Evolutionary conservation across 1,139 yeast genomes (phyloP), one percentile per base, ranked within the genome.

Genomic region (Candida sp.): DNA sequence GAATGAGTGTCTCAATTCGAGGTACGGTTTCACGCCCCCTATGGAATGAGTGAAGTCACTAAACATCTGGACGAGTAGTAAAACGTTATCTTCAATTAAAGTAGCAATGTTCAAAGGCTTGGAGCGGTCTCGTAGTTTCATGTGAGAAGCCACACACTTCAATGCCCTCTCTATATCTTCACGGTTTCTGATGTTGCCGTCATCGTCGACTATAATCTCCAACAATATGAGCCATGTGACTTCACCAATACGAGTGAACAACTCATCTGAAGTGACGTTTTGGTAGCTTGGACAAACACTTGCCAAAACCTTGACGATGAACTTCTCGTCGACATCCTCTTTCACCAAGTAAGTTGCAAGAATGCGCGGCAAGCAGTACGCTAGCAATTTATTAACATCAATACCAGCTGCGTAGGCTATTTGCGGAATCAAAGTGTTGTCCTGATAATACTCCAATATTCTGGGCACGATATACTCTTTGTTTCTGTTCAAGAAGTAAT

Each of bases 11-110:
- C 86, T 71, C 62, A 90, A 90, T 51, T 90, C 93, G 49, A 86
- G 74, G 58, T 81, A 86, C 0, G 96, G 90, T 40, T 85, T 85
- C 2, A 81, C 78, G 1, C 94, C 96, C 54, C 81, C 82, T 12
- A 81, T 79, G 54, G 88, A 92, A 60, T 91, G 88, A 31, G 93
- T 84, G 31, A 86, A 84, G 54, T 89, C 92, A 7, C 96, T 87
- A 58, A 93, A 89, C 44, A 83, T 80, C 53, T 74, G 96, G 2
- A 91, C 87, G 32, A 94, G 76, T 52, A 96, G 96, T 41, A 93
- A 73, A 3, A 92, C 85, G 62, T 86, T 81, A 42, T 80, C 82
- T 28, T 80, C 80, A 25, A 87, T 68, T 47, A 72, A 63, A 51
- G 64, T 60, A 42, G 65, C 65, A 23, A 74, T 61, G 43, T 56